Percentiles rank a stretch among this genome's conserved stretches.
Conservation (phyloP, 345 rosid species). For the Eucalyptus victrix region DNA sequence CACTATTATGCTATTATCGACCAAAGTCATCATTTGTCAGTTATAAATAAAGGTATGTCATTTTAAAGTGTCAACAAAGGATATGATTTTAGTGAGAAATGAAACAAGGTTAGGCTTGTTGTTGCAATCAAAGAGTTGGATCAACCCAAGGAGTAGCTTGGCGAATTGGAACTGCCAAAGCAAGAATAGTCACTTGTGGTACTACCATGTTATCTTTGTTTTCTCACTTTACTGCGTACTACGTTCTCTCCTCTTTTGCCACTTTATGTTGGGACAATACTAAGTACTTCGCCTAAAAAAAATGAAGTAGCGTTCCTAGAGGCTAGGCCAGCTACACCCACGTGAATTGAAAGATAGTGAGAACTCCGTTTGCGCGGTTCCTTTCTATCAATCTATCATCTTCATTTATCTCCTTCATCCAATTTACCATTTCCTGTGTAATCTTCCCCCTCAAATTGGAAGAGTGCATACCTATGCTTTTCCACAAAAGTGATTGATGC, state of each 20-base stretch:
- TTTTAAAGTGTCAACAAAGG: background rate
- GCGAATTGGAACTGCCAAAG: background rate
- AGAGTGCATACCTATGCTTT: background rate
- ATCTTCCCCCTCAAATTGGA: background rate
- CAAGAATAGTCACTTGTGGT: background rate
- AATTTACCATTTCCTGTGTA: background rate
- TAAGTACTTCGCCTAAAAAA: background rate
- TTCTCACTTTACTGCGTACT: background rate
- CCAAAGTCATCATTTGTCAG: background rate
- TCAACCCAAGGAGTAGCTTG: background rate
- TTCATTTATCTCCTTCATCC: background rate
- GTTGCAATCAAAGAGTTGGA: background rate
- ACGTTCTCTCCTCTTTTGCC: background rate
- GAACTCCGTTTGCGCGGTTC: background rate
- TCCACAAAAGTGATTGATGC: background rate
- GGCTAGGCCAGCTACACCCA: background rate
- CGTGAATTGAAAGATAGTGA: background rate
- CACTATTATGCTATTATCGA: background rate
- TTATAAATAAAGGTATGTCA: background rate
- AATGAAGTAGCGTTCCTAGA: background rate
- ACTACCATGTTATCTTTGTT: background rate
- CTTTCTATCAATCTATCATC: background rate
- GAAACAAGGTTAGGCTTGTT: background rate
- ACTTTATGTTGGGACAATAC: background rate
- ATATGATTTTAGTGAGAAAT: background rate